A percentile compares a stretch with the other conserved stretches of the same genome.
Conservation (phyloP, 2,329 filamentous ascomycete species). For the Trichoderma brevicompactum region DNA sequence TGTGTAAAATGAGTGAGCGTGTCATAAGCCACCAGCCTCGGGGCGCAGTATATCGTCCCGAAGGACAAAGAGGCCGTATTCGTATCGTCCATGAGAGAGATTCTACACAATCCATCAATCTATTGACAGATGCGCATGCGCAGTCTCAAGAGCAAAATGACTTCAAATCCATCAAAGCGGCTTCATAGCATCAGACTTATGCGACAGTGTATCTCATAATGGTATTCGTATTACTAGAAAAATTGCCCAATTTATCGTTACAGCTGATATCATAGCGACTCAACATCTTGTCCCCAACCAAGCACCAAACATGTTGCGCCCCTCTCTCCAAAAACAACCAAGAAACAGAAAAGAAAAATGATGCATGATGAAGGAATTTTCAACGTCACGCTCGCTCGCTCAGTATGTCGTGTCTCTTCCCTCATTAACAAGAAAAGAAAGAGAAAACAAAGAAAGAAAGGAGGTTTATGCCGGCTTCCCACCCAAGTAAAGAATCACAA, state of each 20-base stretch:
- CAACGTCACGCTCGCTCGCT: background rate
- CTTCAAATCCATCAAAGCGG: background rate
- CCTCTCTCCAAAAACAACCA: background rate
- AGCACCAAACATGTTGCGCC: background rate
- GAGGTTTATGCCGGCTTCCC: constrained; percentile 21
- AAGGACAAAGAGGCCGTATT: constrained; percentile 2
- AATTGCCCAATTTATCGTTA: constrained; percentile 12
- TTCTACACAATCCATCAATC: background rate
- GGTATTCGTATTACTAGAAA: background rate
- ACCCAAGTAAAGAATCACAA: constrained; percentile 36
- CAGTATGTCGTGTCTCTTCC: background rate
- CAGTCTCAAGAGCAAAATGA: background rate
- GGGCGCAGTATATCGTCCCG: too few relatives aligned
- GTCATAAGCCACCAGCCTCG: too few relatives aligned
- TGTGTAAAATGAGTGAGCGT: too few relatives aligned
- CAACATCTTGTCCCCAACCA: background rate
- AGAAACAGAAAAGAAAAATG: background rate
- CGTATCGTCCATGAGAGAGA: background rate
- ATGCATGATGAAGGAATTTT: background rate
- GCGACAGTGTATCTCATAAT: background rate
- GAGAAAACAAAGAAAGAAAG: constrained; percentile 1
- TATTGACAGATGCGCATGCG: background rate
- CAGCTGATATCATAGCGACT: constrained; percentile 11
- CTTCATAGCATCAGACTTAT: background rate
- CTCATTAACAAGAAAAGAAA: background rate